Evolutionary conservation across 2,329 filamentous ascomycete genomes (phyloP), one percentile per base, ranked within the genome.

Genomic region (Zymoseptoria tritici): DNA sequence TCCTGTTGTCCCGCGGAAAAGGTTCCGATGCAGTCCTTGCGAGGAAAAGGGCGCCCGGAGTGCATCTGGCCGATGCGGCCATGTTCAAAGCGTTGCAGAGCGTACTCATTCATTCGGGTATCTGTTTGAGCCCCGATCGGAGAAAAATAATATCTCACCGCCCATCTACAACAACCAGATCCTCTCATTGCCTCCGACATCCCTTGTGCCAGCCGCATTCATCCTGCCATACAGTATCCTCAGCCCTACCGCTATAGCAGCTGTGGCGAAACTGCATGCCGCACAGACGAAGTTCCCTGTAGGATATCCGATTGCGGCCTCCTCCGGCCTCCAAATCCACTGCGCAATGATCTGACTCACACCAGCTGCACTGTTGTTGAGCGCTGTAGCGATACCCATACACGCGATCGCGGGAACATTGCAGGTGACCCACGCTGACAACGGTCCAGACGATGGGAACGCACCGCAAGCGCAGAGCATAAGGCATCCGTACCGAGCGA

Each of bases 221-320:
- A 72, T 69, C 21, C 65, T 63, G 3, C 63, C 70, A 61, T 72
- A 72, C 20, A 64, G 65, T 3, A 68, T n/a, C 50, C 70, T 65
- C 61, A 72, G 60, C 1, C 59, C 57, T 1, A 67, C 57, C 2
- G 69, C 71, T 26, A 72, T 58, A 9, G 55, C 57, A 3, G 67
- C 69, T 1, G 70, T 70, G 1, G 64, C 57, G 59, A 77, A 76
- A 49, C 71, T 74, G 54, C 72, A 75, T 2, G 67, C 71, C 1
- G 75, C 74, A 60, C 76, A 78, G 2, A 73, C 72, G 57, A 77
- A 73, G 31, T 76, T 76, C 0, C 75, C 74, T 0, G 74, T 76
- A 1, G 74, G 75, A 61, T 73, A 77, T 0, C 74, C 74, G 2
- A 52, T 46, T 0, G 49, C 31, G 3, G 67, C 67, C 58, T 76